phyloP scores from a whole-genome alignment of 768 basidiomycete genomes.

The Cystobasidiopsis lactophilus region DNA sequence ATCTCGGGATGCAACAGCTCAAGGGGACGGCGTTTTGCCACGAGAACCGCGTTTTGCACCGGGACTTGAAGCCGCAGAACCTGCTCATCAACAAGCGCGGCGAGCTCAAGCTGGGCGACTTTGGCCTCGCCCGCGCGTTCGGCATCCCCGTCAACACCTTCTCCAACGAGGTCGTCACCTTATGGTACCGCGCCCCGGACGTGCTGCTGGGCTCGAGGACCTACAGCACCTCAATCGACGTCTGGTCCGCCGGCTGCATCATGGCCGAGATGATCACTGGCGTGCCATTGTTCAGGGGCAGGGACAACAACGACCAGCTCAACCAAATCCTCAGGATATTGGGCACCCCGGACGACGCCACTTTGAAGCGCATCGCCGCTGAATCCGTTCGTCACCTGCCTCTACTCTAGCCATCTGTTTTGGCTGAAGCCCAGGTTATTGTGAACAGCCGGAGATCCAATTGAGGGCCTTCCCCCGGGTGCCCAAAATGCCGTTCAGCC shows the following conservation, averaged over 20 bases:
- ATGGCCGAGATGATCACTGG: slow-evolving; percentile 99
- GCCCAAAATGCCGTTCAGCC: slow-evolving; percentile 56
- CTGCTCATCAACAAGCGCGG: slow-evolving; percentile 91
- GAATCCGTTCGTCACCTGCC: slow-evolving; percentile 35
- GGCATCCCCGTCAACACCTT: slow-evolving; percentile 99
- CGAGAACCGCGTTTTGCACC: slow-evolving; percentile 90
- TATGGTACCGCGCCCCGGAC: slow-evolving; percentile 98
- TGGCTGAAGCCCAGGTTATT: not conserved
- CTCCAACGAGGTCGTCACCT: slow-evolving; percentile 94
- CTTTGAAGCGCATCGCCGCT: slow-evolving; percentile 63
- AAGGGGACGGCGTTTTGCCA: slow-evolving; percentile 97
- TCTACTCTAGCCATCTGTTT: not conserved
- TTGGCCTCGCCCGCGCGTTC: slow-evolving; percentile 88
- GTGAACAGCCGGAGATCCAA: slow-evolving; percentile 51
- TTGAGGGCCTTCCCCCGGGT: slow-evolving; percentile 71
- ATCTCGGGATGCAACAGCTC: slow-evolving; percentile 24
- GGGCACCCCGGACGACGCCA: slow-evolving; percentile 76
- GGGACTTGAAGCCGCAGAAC: slow-evolving; percentile 96
- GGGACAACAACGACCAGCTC: slow-evolving; percentile 95
- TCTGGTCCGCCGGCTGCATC: slow-evolving; percentile 98
- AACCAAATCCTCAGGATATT: slow-evolving; percentile 92
- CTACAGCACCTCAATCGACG: slow-evolving; percentile 93
- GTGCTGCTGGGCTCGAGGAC: slow-evolving; percentile 90
- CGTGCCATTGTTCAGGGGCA: slow-evolving; percentile 81
- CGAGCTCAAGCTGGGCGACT: slow-evolving; percentile 91